These are phyloP conservation scores for Ophiostoma quercus DNA, from an alignment of 2,329 filamentous ascomycete species.

Conservation along the genomic window DNA sequence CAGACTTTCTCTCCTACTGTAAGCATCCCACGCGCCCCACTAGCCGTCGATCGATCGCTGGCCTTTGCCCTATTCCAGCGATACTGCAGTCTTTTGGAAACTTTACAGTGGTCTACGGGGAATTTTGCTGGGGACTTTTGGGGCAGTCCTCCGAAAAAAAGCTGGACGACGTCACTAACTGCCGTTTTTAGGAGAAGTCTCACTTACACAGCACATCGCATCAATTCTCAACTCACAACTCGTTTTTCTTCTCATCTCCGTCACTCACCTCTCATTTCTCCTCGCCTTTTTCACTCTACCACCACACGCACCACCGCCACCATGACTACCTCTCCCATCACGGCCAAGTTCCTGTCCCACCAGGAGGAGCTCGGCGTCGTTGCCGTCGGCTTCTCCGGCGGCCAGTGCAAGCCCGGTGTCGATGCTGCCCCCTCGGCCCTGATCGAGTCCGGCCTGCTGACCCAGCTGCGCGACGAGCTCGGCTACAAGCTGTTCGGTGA, in stretches of 20 bases:
- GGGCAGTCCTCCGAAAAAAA: too few species aligned
- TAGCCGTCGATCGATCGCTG: constrained; percentile 14
- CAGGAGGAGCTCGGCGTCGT: constrained; percentile 82
- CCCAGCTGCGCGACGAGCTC: constrained; percentile 76
- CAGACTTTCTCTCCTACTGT: not conserved
- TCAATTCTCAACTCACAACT: not conserved
- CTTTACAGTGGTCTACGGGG: not conserved
- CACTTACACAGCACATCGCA: not conserved
- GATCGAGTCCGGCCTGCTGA: constrained; percentile 80
- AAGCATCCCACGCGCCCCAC: constrained; percentile 16
- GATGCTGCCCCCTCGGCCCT: constrained; percentile 86
- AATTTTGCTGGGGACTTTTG: not conserved
- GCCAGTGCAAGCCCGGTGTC: constrained; percentile 89
- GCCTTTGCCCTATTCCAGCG: constrained; percentile 9
- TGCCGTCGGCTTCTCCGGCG: constrained; percentile 92
- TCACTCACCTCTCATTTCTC: not conserved
- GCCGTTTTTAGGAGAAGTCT: constrained; percentile 3
- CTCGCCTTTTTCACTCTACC: not conserved
- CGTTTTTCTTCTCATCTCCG: not conserved
- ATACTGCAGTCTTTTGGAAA: not conserved
- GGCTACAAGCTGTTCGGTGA: constrained; percentile 86
- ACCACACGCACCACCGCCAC: not conserved
- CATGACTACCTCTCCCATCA: constrained; percentile 52
- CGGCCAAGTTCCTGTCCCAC: constrained; percentile 71
- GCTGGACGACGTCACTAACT: not conserved